A percentile compares a stretch with the other conserved stretches of the same genome.
Evolutionary conservation across 2,329 filamentous ascomycete species (phyloP).

Genomic region (Sporothrix humicola): DNA sequence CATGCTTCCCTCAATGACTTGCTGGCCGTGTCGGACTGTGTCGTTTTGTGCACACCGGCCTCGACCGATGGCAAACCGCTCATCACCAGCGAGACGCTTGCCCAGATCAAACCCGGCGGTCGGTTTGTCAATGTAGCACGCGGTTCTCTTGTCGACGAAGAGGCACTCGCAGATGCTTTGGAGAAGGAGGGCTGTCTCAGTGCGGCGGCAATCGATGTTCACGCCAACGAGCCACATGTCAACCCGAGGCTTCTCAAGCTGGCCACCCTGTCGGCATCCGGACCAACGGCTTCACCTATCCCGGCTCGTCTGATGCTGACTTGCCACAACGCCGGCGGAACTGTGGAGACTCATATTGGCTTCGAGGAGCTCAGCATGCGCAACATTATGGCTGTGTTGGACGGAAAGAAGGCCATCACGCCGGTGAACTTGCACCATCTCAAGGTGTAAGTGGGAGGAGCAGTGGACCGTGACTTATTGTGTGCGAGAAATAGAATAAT

Average conservation of each 20-base stretch:
- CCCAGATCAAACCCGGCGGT: conserved; percentile 58
- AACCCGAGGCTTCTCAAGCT: conserved; percentile 53
- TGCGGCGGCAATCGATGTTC: conserved; percentile 67
- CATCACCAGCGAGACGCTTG: conserved; percentile 56
- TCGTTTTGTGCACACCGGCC: conserved; percentile 65
- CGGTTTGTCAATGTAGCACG: conserved; percentile 70
- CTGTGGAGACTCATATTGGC: conserved; percentile 68
- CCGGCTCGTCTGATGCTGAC: conserved; percentile 58
- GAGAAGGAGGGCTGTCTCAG: conserved; percentile 51
- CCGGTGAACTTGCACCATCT: conserved; percentile 67
- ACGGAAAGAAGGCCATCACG: conserved; percentile 58
- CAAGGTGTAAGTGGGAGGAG: conserved; percentile 34
- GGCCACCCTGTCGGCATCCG: conserved; percentile 40
- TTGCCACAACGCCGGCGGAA: conserved; percentile 71
- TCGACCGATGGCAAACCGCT: conserved; percentile 54
- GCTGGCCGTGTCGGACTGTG: conserved; percentile 60
- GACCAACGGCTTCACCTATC: background rate
- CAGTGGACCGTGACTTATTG: background rate
- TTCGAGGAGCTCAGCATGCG: conserved; percentile 71
- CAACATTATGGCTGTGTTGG: conserved; percentile 67
- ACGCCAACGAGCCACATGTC: conserved; percentile 64
- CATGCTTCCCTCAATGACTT: conserved; percentile 59
- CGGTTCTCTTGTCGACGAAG: conserved; percentile 68
- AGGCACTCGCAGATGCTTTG: conserved; percentile 64
- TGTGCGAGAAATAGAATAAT: background rate